These are phyloP conservation scores for Ochetophila trinervis DNA, from an alignment of 306 rosid genomes.

Conservation along the genomic window DNA sequence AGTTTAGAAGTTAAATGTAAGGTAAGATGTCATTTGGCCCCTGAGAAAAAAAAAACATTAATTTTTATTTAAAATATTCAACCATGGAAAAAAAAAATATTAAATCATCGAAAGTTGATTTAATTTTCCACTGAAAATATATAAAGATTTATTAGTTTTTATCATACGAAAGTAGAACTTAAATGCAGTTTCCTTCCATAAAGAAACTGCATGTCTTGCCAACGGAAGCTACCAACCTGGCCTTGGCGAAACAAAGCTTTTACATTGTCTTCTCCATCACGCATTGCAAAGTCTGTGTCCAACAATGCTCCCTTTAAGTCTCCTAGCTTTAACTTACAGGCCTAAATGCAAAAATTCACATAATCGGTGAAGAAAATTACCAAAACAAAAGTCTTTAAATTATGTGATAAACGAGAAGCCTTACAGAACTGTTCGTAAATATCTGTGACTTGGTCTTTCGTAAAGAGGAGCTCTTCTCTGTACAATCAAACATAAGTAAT, in stretches of 20 bases:
- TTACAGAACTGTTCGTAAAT: constrained; percentile 81
- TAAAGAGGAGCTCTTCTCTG: constrained; percentile 62
- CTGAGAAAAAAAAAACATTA: too few species aligned
- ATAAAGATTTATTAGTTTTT: too few species aligned
- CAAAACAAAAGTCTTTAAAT: not conserved
- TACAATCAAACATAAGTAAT: constrained; percentile 5
- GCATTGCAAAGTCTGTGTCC: constrained; percentile 83
- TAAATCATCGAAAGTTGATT: too few species aligned
- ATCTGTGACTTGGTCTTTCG: constrained; percentile 76
- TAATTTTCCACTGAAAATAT: too few species aligned
- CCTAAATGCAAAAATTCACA: constrained; percentile 35
- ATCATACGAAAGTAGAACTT: not conserved
- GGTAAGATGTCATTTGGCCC: too few species aligned
- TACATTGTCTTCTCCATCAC: constrained; percentile 74
- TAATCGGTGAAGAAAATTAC: not conserved
- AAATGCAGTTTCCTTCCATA: not conserved
- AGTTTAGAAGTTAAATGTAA: too few species aligned
- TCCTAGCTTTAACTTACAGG: constrained; percentile 77
- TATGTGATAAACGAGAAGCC: constrained; percentile 10
- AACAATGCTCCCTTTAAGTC: constrained; percentile 81
- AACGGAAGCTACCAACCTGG: constrained; percentile 55
- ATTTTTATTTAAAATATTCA: too few species aligned
- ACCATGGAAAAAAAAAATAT: too few species aligned
- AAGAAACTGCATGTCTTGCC: constrained; percentile 5
- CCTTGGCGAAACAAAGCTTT: constrained; percentile 92